Evolutionary conservation across 1,284 basidiomycete species (phyloP), one percentile per base, ranked within the genome.

Genomic region (Ustilago bromivora): DNA sequence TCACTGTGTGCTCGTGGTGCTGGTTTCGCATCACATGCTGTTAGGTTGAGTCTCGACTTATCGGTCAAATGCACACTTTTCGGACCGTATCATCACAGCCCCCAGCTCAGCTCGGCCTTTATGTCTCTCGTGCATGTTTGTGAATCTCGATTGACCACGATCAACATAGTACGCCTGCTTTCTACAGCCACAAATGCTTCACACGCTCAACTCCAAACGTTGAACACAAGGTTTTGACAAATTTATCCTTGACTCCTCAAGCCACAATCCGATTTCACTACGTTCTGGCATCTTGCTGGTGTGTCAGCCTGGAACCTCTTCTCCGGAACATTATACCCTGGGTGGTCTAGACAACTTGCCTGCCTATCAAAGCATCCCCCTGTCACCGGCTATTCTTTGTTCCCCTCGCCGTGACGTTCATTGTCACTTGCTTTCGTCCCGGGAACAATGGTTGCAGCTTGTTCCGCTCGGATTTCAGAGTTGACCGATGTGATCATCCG

Each of bases 121-220:
- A 8, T 23, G 6, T 47, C 31, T 40, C 19, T 49, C 46, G n/a
- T 49, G 46, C 10, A 23, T 41, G 15, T 49, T 28, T 28, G 46
- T 23, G 46, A 23, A 19, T 17, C 40, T 12, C 2, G 12, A 15
- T 41, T 13, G 12, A 15, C 40, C 40, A 41, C 40, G 9, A 41
- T 41, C 2, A 40, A 40, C 7, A 34, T 15, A 46, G 15, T 23
- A 17, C 19, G 28, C 57, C 32, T 58, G 46, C 23, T 23, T 23
- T 51, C 57, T 51, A 59, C 38, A 8, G 47, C 51, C 57, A 59
- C 57, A 58, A 36, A 51, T 13, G 28, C 9, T 59, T 51, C 31
- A 31, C 32, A 15, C 47, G n/a, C 57, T n/a, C 46, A 38, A 9
- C 47, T 35, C 32, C 11, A 59, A 51, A 28, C 2, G 15, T 56